Percentiles rank a stretch among this genome's conserved stretches.
Evolutionary conservation across 305 asterid species (phyloP).

Genomic region (Solanum hybrid): DNA sequence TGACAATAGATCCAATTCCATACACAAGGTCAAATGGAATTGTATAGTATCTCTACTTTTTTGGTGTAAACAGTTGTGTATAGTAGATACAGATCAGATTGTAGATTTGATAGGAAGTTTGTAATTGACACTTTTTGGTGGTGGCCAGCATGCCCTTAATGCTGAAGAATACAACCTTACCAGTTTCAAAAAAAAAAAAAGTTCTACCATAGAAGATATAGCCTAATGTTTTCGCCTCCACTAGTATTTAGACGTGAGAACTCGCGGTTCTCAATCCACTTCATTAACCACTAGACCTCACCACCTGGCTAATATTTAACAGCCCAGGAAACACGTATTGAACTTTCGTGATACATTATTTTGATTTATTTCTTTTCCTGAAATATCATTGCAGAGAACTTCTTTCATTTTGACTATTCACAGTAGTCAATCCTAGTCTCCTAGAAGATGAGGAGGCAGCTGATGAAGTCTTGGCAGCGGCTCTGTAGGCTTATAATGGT

Average conservation of each 20-base stretch:
- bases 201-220: not conserved
- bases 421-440: not conserved
- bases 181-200: too few species aligned
- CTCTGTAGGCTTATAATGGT: conserved; percentile 44
- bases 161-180: too few species aligned
- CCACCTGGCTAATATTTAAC: not conserved
- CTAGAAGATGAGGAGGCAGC: conserved; percentile 27
- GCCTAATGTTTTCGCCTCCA: not conserved
- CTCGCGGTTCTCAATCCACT: not conserved
- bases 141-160: too few species aligned
- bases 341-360: not conserved
- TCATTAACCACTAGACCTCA: not conserved
- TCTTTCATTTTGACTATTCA: not conserved
- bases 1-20: too few species aligned
- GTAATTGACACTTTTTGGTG: too few species aligned
- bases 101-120: too few species aligned
- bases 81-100: too few species aligned
- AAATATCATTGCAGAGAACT: not conserved
- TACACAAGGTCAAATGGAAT: too few species aligned
- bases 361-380: not conserved
- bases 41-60: too few species aligned
- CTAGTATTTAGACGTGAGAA: not conserved
- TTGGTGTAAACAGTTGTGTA: too few species aligned
- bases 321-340: not conserved
- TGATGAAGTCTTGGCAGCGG: conserved; percentile 38